Conservation (phyloP, 2,329 filamentous ascomycete species). For the Fusarium anguioides region DNA sequence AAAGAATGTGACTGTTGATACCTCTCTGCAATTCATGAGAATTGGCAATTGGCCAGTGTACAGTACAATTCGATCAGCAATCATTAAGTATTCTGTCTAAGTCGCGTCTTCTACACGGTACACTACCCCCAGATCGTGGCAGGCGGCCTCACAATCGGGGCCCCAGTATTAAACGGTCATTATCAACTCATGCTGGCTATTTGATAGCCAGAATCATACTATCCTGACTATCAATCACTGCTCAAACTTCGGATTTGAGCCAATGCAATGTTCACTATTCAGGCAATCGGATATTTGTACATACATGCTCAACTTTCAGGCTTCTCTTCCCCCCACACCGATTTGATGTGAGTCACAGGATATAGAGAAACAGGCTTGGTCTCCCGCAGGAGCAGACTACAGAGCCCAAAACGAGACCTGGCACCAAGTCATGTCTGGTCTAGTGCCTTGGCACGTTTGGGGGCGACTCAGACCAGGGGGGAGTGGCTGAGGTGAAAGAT, state of each 20-base stretch:
- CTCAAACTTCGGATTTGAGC: neutral
- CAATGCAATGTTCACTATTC: conserved; percentile 1
- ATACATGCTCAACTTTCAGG: conserved; percentile 6
- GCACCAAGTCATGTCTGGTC: conserved; percentile 28
- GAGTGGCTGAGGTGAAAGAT: conserved; percentile 4
- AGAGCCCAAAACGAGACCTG: conserved; percentile 42
- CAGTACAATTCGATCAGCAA: neutral
- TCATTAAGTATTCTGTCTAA: conserved; percentile 1
- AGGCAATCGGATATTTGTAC: neutral
- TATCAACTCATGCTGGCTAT: neutral
- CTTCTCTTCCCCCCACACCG: conserved; percentile 32
- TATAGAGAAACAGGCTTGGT: conserved; percentile 38
- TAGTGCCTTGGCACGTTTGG: conserved; percentile 34
- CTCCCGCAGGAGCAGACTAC: conserved; percentile 34
- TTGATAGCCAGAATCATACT: neutral
- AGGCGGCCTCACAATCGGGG: conserved; percentile 20
- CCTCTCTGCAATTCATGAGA: neutral
- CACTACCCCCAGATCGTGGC: conserved; percentile 2
- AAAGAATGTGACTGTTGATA: neutral
- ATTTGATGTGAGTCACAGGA: conserved; percentile 45
- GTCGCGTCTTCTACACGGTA: neutral
- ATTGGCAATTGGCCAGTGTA: neutral
- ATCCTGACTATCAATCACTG: neutral
- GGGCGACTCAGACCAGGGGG: conserved; percentile 22
- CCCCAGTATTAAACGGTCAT: neutral